Evolutionary conservation across 208 protist species (phyloP), one percentile per base, ranked within the genome.

Genomic region (Angomonas ambiguus): DNA sequence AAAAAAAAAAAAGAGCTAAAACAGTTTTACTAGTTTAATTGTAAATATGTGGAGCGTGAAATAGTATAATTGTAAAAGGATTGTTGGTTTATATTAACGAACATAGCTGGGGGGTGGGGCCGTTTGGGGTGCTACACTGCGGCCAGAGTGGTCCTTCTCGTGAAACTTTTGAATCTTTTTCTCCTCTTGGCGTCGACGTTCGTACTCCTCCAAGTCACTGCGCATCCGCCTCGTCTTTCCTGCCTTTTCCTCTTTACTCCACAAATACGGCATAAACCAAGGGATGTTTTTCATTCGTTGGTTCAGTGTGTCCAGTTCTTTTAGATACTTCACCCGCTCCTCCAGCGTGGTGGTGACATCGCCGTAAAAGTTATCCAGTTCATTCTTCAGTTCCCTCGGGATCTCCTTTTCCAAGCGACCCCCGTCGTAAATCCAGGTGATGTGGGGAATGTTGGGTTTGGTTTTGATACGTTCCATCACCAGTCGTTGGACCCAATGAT

Each of bases 261-360:
- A 96, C 31, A 96, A 69, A 69, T 96, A 96, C 30, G 91, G 91
- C 91, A 96, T 96, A 70, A 94, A 96, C 88, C 91, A 96, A 57
- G 91, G 91, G 42, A 94, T 89, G 55, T 83, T 73, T 42, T 88
- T 88, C 86, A 96, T 93, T 41, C 87, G 85, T 71, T 93, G 88
- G 31, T 96, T 91, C 53, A 94, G 81, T 31, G 91, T 92, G 71
- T 94, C 91, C 55, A 96, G 74, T 79, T 94, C 82, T 73, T 92
- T 91, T 16, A 96, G 65, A 67, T 96, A 92, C 75, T 90, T 85
- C 33, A 96, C 87, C n/a, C 88, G 86, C 28, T 55, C 78, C 58
- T 96, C 82, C 32, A 96, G 60, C 27, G 88, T 85, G 33, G 75
- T 82, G 11, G 72, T 69, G 45, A 82, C 80, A 33, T 94, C 86